These are phyloP conservation scores for Xylaria sp. DNA, from an alignment of 2,329 filamentous ascomycete species.

Conservation along the genomic window DNA sequence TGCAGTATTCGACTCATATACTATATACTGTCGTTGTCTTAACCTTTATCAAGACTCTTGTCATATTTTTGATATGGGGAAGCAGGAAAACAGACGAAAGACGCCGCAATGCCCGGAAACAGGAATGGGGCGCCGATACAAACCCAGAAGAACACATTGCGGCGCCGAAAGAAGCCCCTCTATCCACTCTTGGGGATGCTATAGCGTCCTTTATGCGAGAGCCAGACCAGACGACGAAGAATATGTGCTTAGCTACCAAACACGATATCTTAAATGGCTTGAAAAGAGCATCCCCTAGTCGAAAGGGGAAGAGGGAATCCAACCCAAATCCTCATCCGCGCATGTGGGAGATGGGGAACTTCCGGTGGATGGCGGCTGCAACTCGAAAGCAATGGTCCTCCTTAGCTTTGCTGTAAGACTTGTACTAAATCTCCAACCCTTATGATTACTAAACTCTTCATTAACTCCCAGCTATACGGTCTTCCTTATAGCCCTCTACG, in stretches of 20 bases:
- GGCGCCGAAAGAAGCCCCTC: neutral
- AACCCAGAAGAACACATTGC: neutral
- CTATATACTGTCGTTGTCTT: neutral
- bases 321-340: neutral
- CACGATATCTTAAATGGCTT: neutral
- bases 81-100: neutral
- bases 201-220: conserved; percentile 6
- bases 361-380: neutral
- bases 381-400: neutral
- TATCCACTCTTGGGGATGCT: conserved; percentile 3
- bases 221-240: neutral
- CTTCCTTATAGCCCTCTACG: neutral
- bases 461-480: neutral
- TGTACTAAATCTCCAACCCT: neutral
- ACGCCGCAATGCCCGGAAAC: neutral
- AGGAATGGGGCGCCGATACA: neutral
- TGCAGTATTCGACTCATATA: neutral
- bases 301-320: neutral
- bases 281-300: neutral
- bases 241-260: conserved; percentile 1
- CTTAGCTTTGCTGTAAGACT: neutral
- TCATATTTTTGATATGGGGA: neutral
- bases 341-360: neutral
- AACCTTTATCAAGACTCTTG: neutral
- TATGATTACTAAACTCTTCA: neutral